These are phyloP conservation scores for Mycosarcoma mackinlayi DNA, from an alignment of 1,284 basidiomycete genomes.

Conservation along the genomic window DNA sequence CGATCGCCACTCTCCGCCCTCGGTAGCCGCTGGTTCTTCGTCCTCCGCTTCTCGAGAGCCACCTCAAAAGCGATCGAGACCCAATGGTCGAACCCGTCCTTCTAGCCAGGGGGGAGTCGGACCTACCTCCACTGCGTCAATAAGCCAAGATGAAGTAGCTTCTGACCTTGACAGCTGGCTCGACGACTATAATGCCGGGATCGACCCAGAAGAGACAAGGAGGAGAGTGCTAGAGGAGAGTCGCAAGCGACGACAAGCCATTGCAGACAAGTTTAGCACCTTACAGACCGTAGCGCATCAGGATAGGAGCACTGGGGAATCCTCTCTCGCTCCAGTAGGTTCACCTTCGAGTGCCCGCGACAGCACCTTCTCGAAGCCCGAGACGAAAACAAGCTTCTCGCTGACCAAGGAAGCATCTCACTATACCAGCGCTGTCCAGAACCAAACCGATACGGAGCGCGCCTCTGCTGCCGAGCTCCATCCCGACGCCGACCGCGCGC, in stretches of 20 bases:
- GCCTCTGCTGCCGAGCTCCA: conserved; percentile 55
- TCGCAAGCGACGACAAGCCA: conserved; percentile 48
- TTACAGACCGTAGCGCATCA: neutral
- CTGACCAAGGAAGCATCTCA: conserved; percentile 13
- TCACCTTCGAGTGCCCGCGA: neutral
- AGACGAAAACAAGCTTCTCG: conserved; percentile 5
- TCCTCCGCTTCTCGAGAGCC: conserved; percentile 11
- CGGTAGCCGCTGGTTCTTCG: neutral
- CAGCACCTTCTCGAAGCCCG: neutral
- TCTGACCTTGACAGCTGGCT: conserved; percentile 17
- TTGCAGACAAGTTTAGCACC: conserved; percentile 38
- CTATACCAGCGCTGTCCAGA: neutral
- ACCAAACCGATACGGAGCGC: neutral
- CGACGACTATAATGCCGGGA: conserved; percentile 32
- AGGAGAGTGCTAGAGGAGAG: conserved; percentile 48
- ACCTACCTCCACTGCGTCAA: neutral
- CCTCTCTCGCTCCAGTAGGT: too few species aligned
- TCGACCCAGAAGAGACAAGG: conserved; percentile 30
- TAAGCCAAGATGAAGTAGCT: neutral
- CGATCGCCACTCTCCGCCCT: conserved; percentile 7
- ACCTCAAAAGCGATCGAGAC: conserved; percentile 13
- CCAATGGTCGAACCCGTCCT: neutral
- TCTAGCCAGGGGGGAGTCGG: neutral
- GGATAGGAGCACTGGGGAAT: neutral
- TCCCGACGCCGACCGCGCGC: conserved; percentile 32